A percentile compares a stretch with the other conserved stretches of the same genome.
Evolutionary conservation across 129 eudicot species (phyloP).

Genomic region (Scalesia atractyloides): DNA sequence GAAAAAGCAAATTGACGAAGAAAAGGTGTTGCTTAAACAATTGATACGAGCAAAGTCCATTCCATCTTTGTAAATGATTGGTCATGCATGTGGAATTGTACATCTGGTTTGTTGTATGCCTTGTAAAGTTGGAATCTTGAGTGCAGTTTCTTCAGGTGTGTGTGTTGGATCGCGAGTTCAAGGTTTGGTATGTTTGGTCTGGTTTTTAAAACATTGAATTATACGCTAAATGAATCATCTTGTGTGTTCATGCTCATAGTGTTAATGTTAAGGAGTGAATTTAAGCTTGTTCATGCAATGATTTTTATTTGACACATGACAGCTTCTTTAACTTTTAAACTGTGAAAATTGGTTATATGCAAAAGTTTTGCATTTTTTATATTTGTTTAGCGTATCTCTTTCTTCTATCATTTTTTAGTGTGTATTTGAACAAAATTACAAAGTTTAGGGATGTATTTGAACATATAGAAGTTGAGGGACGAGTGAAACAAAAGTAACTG

Average conservation of each 20-base stretch:
- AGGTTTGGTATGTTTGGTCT: too few relatives aligned
- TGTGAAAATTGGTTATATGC: background rate
- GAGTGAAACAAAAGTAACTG: background rate
- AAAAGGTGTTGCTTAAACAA: constrained; percentile 85
- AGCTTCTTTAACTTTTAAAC: background rate
- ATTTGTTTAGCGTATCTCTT: background rate
- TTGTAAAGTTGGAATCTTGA: background rate
- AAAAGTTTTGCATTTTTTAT: background rate
- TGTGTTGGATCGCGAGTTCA: background rate
- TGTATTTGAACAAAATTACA: background rate
- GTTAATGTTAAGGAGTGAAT: background rate
- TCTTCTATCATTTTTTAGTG: too few relatives aligned
- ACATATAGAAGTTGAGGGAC: background rate
- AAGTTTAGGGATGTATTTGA: background rate
- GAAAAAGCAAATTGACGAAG: constrained; percentile 79
- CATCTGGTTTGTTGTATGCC: constrained; percentile 16
- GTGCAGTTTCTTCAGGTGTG: constrained; percentile 5
- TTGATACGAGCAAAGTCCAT: constrained; percentile 79
- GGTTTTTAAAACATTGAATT: background rate
- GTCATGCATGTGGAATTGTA: constrained; percentile 10
- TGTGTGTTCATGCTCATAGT: background rate
- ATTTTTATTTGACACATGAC: background rate
- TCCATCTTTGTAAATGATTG: constrained; percentile 55
- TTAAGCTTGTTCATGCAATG: too few relatives aligned
- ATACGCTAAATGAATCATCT: background rate